Conservation (phyloP, 2,329 filamentous ascomycete species). For the Fonsecaea nubica region DNA sequence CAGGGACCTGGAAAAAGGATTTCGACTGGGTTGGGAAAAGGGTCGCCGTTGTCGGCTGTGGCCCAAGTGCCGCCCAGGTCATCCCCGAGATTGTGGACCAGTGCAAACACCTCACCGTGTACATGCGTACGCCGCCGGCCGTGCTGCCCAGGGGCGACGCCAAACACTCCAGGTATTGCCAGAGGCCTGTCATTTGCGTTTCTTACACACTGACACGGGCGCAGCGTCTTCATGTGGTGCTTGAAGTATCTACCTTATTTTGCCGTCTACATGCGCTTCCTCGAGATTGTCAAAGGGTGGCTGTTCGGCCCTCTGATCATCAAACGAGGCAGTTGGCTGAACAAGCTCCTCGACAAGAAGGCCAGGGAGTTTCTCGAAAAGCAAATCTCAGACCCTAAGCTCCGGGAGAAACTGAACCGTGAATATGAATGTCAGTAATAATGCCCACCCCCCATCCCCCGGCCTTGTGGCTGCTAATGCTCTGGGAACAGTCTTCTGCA, state of each 20-base stretch:
- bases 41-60: slow-evolving; percentile 28
- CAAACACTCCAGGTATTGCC: slow-evolving; percentile 15
- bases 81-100: slow-evolving; percentile 30
- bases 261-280: too few species aligned
- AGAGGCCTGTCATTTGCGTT: too few species aligned
- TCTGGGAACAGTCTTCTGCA: slow-evolving; percentile 16
- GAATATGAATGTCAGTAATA: slow-evolving; percentile 19
- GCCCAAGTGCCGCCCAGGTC: slow-evolving; percentile 29
- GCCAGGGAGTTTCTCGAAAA: slow-evolving; percentile 23
- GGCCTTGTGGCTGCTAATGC: background rate
- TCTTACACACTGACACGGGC: too few species aligned
- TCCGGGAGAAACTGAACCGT: slow-evolving; percentile 18
- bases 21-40: slow-evolving; percentile 12
- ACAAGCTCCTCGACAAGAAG: slow-evolving; percentile 1
- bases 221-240: too few species aligned
- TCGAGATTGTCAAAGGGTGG: background rate
- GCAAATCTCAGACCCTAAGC: slow-evolving; percentile 23
- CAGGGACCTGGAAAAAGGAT: slow-evolving; percentile 10
- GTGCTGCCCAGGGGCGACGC: slow-evolving; percentile 9
- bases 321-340: background rate
- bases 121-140: slow-evolving; percentile 23
- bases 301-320: background rate
- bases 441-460: too few species aligned
- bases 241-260: too few species aligned
- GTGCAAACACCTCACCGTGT: slow-evolving; percentile 16